These are phyloP conservation scores for Candida mesenterica DNA, from an alignment of 1,139 yeast genomes.

Conservation along the genomic window DNA sequence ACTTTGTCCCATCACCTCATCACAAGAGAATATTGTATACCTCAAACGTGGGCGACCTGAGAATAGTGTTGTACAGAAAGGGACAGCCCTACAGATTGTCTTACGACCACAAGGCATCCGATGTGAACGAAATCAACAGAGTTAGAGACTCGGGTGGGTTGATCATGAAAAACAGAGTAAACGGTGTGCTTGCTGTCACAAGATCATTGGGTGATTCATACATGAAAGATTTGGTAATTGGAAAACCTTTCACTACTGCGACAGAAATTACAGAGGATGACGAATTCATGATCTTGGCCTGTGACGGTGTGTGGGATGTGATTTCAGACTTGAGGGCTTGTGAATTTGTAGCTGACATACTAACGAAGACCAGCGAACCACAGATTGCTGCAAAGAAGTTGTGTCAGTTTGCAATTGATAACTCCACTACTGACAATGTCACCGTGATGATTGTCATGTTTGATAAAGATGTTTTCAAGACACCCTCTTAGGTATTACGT, in stretches of 20 bases:
- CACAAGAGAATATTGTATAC: constrained; percentile 81
- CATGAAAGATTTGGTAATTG: constrained; percentile 86
- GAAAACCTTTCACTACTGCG: constrained; percentile 89
- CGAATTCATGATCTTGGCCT: constrained; percentile 80
- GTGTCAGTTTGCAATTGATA: constrained; percentile 74
- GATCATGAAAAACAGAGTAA: constrained; percentile 86
- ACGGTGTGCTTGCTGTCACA: constrained; percentile 94
- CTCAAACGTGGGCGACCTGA: constrained; percentile 93
- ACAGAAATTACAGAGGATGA: constrained; percentile 67
- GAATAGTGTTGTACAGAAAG: constrained; percentile 72
- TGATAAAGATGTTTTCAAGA: constrained; percentile 45
- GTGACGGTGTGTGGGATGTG: constrained; percentile 97
- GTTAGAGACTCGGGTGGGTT: constrained; percentile 81
- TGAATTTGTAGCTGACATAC: constrained; percentile 53
- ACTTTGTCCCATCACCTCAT: constrained; percentile 41
- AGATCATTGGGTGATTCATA: constrained; percentile 93
- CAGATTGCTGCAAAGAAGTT: constrained; percentile 65
- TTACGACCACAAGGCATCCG: constrained; percentile 94
- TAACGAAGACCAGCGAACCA: constrained; percentile 50
- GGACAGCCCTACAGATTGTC: constrained; percentile 77
- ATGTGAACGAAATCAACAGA: constrained; percentile 70
- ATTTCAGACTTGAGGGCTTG: constrained; percentile 80
- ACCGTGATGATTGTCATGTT: constrained; percentile 85
- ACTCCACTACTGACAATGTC: constrained; percentile 85
- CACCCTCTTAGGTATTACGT: no score